These are phyloP conservation scores for Beauveria asiatica DNA, from an alignment of 2,329 filamentous ascomycete genomes.

Conservation along the genomic window DNA sequence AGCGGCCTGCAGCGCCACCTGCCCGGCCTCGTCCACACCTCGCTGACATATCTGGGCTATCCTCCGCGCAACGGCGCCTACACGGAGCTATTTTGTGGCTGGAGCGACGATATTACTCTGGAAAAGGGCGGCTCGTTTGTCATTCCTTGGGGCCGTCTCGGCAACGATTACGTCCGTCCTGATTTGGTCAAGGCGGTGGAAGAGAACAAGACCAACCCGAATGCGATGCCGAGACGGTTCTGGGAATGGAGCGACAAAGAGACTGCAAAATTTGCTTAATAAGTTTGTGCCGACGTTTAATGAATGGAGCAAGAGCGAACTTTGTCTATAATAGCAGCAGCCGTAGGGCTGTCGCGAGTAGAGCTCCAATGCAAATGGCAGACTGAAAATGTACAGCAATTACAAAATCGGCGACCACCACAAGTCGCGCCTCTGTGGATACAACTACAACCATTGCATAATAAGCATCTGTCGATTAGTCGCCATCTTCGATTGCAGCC, in stretches of 20 bases:
- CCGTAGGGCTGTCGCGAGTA: not conserved
- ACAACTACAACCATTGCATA: not conserved
- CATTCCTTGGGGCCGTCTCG: conserved; percentile 14
- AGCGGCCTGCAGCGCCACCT: conserved; percentile 22
- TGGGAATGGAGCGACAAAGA: conserved; percentile 29
- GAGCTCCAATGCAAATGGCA: not conserved
- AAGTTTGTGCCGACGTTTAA: not conserved
- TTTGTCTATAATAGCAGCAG: not conserved
- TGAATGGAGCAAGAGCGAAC: not conserved
- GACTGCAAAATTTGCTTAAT: conserved; percentile 12
- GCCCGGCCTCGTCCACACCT: conserved; percentile 10
- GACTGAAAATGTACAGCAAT: not conserved
- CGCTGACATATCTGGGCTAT: conserved; percentile 12
- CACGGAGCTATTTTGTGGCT: conserved; percentile 12
- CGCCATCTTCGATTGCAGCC: conserved; percentile 5
- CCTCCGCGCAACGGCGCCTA: conserved; percentile 6
- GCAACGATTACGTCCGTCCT: conserved; percentile 21
- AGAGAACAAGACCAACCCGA: conserved; percentile 22
- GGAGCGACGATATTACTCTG: conserved; percentile 25
- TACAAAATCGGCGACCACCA: not conserved
- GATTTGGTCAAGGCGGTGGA: conserved; percentile 17
- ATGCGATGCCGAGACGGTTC: conserved; percentile 21
- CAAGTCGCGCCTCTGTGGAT: not conserved
- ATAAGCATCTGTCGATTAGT: not conserved
- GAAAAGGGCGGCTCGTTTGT: conserved; percentile 19